Percentiles rank a stretch among this genome's conserved stretches.
These are phyloP conservation scores for Fusarium denticulatum DNA, from an alignment of 2,329 filamentous ascomycete genomes.

Conservation along the genomic window DNA sequence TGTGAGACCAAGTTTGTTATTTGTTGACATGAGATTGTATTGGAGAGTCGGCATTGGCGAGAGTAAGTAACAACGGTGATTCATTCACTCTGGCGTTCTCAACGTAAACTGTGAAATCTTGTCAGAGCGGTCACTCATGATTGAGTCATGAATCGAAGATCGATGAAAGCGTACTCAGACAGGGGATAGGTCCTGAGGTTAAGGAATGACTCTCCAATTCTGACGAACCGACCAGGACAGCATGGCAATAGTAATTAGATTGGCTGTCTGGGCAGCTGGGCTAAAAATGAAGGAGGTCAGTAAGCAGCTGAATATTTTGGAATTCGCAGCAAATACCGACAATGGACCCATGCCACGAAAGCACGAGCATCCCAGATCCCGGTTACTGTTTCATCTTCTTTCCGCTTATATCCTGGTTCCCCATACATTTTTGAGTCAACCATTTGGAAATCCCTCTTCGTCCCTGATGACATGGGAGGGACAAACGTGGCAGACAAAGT, in stretches of 20 bases:
- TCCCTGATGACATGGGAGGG: slow-evolving; percentile 4
- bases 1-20: slow-evolving; percentile 22
- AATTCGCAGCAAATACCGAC: slow-evolving; percentile 14
- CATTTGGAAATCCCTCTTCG: neutral
- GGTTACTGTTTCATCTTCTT: slow-evolving; percentile 31
- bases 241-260: neutral
- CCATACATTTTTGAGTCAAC: slow-evolving; percentile 5
- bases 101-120: neutral
- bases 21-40: slow-evolving; percentile 37
- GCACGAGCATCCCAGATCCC: slow-evolving; percentile 17
- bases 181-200: neutral
- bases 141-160: neutral
- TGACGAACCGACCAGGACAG: neutral
- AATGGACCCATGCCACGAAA: slow-evolving; percentile 23
- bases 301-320: slow-evolving; percentile 21
- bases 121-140: neutral
- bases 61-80: slow-evolving; percentile 22
- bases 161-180: neutral
- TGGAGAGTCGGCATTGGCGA: neutral
- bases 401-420: slow-evolving; percentile 1
- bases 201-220: neutral
- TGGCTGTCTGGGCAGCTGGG: neutral
- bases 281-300: slow-evolving; percentile 22
- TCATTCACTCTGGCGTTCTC: neutral
- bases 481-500: slow-evolving; percentile 19